Evolutionary conservation across 2,329 filamentous ascomycete genomes (phyloP).

Genomic region (Alternaria viburni): DNA sequence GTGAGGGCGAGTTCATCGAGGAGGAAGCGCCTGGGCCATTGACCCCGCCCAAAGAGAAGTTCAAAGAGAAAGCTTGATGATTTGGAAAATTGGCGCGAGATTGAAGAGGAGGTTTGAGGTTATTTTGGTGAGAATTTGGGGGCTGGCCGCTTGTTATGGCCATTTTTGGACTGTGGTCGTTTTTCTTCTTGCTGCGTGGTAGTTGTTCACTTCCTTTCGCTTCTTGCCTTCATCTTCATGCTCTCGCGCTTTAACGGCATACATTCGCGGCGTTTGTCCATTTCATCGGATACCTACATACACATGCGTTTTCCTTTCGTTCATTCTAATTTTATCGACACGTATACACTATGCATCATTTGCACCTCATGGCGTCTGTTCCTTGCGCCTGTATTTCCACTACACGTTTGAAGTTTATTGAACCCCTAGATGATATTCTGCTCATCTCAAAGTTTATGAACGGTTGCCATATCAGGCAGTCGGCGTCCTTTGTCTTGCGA

Average conservation of each 20-base stretch:
- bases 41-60: slow-evolving; percentile 11
- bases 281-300: not conserved
- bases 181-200: not conserved
- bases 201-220: not conserved
- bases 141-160: not conserved
- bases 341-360: not conserved
- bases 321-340: not conserved
- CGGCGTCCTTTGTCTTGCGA: no score
- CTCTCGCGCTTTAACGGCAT: not conserved
- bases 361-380: not conserved
- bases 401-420: not conserved
- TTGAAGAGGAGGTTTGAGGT: not conserved
- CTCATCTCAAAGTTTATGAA: not conserved
- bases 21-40: slow-evolving; percentile 16
- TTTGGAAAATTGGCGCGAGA: not conserved
- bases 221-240: not conserved
- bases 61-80: not conserved
- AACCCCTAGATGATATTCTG: not conserved
- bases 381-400: not conserved
- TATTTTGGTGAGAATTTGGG: not conserved
- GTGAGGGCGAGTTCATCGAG: slow-evolving; percentile 42
- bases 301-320: not conserved
- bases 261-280: not conserved
- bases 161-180: not conserved
- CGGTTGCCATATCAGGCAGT: not conserved